Base-by-base conservation (phyloP, 73 alveolate species). In the Paramecium sexaurelia region DNA sequence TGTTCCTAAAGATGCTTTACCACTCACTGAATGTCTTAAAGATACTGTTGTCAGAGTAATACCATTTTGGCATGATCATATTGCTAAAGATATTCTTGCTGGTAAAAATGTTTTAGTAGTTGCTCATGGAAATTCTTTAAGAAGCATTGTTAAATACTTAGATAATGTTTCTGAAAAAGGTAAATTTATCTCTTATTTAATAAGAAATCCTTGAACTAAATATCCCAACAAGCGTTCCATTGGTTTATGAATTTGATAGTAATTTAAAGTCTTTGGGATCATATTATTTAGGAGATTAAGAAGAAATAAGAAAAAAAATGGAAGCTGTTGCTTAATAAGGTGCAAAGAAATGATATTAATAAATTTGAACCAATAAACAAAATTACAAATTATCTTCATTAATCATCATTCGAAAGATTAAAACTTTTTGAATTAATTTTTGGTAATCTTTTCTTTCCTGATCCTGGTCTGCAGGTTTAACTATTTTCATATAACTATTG, bases 81-180 rank as follows among this genome's bases (percentile, higher is more conserved):
- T 98, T 73, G 96, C 97, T 10, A 97, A 98, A 29, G 96, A 88
- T 45, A 85, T 98, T 82, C 92, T 94, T 92, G 95, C 94, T 5
- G 99, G 99, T 41, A 93, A 91, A 75, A 92, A 92, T 33, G 99
- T 97, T 55, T 93, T 98, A 68, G 98, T 98, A 39, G 99, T 96
- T 24, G 99, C 99, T 37, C 99, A 98, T 87, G 99, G 99, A 45
- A 95, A 98, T 96, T 97, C 99, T 35, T 92, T 98, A 69, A 95
- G 99, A 92, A 99, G 99, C 78, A 94, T 99, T 56, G 99, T 99
- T 67, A 97, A 97, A 97, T 95, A 97, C 92, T 92, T 99, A 84
- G 99, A 97, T 94, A 92, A 98, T 82, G 96, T 97, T 92, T 93
- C 97, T 20, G 99, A 98, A 55, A 95, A 93, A 27, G 99, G 95